These are phyloP conservation scores for Candida nitratophila DNA, from an alignment of 805 yeast species.

Conservation along the genomic window DNA sequence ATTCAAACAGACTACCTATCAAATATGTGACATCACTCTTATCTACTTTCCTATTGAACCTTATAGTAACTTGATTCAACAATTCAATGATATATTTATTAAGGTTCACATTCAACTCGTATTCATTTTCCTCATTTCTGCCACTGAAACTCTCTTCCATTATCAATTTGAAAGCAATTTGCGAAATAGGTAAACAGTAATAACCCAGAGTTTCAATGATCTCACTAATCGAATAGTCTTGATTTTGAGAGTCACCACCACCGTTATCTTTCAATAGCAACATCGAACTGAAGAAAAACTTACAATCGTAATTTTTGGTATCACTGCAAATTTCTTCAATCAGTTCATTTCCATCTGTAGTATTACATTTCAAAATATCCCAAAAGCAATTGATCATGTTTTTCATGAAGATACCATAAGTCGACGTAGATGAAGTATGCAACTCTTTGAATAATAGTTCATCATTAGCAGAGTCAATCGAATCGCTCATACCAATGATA, in stretches of 20 bases:
- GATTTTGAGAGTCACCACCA: no score
- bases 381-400: conserved; percentile 1
- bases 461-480: background rate
- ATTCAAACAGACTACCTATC: conserved; percentile 32
- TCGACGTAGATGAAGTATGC: background rate
- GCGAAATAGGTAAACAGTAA: conserved; percentile 36
- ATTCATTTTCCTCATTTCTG: conserved; percentile 3
- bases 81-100: conserved; percentile 4
- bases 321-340: background rate
- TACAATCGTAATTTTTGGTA: background rate
- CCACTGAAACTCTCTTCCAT: conserved; percentile 15
- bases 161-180: conserved; percentile 28
- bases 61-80: conserved; percentile 1
- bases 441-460: background rate
- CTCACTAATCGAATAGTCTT: conserved; percentile 2
- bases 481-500: background rate
- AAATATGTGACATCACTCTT: conserved; percentile 7
- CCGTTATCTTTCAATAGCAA: background rate
- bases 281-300: background rate
- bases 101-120: conserved; percentile 2
- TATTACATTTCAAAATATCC: background rate
- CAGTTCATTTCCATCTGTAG: background rate
- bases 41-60: conserved; percentile 1
- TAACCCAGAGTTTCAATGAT: conserved; percentile 25
- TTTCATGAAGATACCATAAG: background rate